Evolutionary conservation across 1,284 basidiomycete species (phyloP).

Genomic region (Pisolithus thermaeus): DNA sequence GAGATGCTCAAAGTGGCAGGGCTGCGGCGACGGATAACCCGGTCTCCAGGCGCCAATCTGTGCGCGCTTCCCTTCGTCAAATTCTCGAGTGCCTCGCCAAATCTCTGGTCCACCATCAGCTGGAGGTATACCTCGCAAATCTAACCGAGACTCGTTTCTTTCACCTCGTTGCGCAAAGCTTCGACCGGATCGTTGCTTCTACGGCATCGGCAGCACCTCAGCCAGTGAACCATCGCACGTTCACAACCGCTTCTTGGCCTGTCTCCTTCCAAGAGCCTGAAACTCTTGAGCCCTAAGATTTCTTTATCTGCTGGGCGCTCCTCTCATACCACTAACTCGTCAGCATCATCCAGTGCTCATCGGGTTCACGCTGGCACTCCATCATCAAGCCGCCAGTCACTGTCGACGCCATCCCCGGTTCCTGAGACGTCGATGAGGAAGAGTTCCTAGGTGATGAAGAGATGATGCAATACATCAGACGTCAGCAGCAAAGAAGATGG

Average conservation of each 20-base stretch:
- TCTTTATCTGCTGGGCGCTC: constrained; percentile 52
- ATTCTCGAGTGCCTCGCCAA: constrained; percentile 63
- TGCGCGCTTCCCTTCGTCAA: constrained; percentile 52
- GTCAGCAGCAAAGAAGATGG: constrained; percentile 88
- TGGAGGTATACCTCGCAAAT: constrained; percentile 52
- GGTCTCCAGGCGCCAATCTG: constrained; percentile 39
- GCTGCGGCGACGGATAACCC: constrained; percentile 34
- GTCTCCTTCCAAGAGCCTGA: constrained; percentile 76
- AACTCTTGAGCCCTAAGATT: constrained; percentile 73
- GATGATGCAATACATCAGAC: constrained; percentile 91
- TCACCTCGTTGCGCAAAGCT: constrained; percentile 69
- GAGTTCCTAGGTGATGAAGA: constrained; percentile 91
- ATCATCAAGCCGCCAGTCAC: constrained; percentile 66
- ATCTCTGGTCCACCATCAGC: constrained; percentile 44
- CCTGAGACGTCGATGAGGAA: constrained; percentile 82
- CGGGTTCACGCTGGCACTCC: constrained; percentile 55
- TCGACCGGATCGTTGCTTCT: constrained; percentile 70
- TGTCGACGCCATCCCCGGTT: constrained; percentile 77
- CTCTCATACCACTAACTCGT: constrained; percentile 39
- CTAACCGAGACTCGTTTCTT: constrained; percentile 72
- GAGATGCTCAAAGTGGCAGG: constrained; percentile 31
- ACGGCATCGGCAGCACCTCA: constrained; percentile 45
- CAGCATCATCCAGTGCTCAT: constrained; percentile 42
- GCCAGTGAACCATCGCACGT: constrained; percentile 26
- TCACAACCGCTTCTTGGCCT: constrained; percentile 70